Evolutionary conservation across 2,329 filamentous ascomycete species (phyloP), one percentile per base, ranked within the genome.

Genomic region (Ascochyta clinopodiicola): DNA sequence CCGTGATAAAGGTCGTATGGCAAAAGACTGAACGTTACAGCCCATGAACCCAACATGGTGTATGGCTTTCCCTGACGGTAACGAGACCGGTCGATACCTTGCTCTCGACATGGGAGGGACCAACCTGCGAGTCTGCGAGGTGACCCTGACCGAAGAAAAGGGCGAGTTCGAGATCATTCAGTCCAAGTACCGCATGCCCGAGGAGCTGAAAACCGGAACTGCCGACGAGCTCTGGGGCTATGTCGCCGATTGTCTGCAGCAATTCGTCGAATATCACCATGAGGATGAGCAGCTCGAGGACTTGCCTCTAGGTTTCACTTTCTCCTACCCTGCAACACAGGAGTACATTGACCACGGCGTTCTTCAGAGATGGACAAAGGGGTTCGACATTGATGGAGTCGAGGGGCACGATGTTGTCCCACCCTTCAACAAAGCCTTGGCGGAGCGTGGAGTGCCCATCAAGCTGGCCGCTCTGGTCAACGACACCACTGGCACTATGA

Each of bases 31-130:
- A 57, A 51, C 15, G 1, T 27, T 12, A 40, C 66, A 96, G 91
- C 94, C 94, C 60, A 98, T 98, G 94, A 97, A 96, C 78, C 90
- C 94, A 55, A 97, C 94, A 56, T 98, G 94, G 94, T 93, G 96
- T 58, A 92, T 97, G 87, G 87, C 86, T 44, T 93, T 91, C 76
- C 94, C 94, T 35, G 89, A 90, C 72, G 94, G 94, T 63, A 76
- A 93, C 66, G 94, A 97, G 78, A 90, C 87, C 3, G 94, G 94
- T 60, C 94, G 88, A 24, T 97, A 87, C 76, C 83, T 98, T 43
- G 93, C 94, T 59, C 83, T 98, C 48, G 94, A 98, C 73, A 96
- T 98, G 90, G 94, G 94, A 59, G 94, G 94, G 69, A 98, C 94
- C 70, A 97, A 97, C 78, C 80, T 98, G 57, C 90, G 94, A 74